A percentile compares a stretch with the other conserved stretches of the same genome.
Evolutionary conservation across 768 basidiomycete genomes (phyloP).

Genomic region (Lactarius hengduanensis): DNA sequence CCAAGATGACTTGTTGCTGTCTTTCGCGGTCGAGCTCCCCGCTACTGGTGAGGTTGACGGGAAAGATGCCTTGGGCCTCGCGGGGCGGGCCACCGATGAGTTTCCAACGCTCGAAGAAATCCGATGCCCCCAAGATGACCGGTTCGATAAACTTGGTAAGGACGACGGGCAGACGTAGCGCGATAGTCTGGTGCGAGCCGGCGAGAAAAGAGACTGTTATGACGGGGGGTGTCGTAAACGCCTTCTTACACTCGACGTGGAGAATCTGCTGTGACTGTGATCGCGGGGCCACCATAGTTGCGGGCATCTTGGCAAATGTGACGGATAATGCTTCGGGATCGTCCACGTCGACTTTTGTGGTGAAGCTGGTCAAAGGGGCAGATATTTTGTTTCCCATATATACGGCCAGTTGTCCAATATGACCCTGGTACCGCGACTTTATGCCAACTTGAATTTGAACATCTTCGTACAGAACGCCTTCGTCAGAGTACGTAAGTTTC

Average conservation of each 20-base stretch:
- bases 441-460: slow-evolving; percentile 92
- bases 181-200: slow-evolving; percentile 85
- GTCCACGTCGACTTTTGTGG: slow-evolving; percentile 70
- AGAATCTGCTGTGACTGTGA: slow-evolving; percentile 92
- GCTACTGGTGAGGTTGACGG: slow-evolving; percentile 60
- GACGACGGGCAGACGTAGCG: slow-evolving; percentile 81
- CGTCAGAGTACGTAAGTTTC: slow-evolving; percentile 71
- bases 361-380: slow-evolving; percentile 87
- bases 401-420: slow-evolving; percentile 89
- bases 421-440: slow-evolving; percentile 95
- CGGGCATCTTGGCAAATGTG: slow-evolving; percentile 88
- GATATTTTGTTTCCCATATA: slow-evolving; percentile 97
- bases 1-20: slow-evolving; percentile 73
- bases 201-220: slow-evolving; percentile 89
- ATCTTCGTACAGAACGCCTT: slow-evolving; percentile 95
- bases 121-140: slow-evolving; percentile 74
- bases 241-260: slow-evolving; percentile 92
- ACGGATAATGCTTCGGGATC: slow-evolving; percentile 76
- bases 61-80: slow-evolving; percentile 87
- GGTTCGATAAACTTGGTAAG: slow-evolving; percentile 93
- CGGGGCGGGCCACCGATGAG: slow-evolving; percentile 93
- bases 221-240: slow-evolving; percentile 74
- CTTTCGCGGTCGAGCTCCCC: slow-evolving; percentile 75
- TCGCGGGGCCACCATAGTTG: slow-evolving; percentile 73
- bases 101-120: slow-evolving; percentile 99